Conservation (phyloP, 345 rosid genomes). For the Eucalyptus tenuipes region DNA sequence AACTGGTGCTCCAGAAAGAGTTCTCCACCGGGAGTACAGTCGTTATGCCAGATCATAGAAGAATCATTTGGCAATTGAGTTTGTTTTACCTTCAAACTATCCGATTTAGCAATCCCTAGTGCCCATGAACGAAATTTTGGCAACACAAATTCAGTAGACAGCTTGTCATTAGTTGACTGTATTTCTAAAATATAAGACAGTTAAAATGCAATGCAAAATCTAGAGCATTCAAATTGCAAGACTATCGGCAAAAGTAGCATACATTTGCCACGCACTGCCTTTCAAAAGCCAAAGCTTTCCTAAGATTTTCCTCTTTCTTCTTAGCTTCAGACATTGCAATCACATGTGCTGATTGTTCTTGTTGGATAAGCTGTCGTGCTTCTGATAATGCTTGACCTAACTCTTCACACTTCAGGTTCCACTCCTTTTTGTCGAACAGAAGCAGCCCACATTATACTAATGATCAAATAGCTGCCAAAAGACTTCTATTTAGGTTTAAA, state of each 20-base stretch:
- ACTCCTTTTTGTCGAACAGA: slow-evolving; percentile 67
- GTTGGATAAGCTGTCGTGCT: slow-evolving; percentile 9
- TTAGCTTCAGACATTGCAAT: slow-evolving; percentile 58
- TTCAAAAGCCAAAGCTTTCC: slow-evolving; percentile 36
- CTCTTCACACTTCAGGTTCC: slow-evolving; percentile 33
- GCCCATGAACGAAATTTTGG: not conserved
- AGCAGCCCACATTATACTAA: slow-evolving; percentile 77
- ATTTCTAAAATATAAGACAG: no score
- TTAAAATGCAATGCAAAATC: not conserved
- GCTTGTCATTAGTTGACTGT: not conserved
- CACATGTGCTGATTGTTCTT: slow-evolving; percentile 44
- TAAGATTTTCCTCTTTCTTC: slow-evolving; percentile 5
- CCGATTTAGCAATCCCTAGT: not conserved
- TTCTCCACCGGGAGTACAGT: not conserved
- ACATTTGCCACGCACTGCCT: slow-evolving; percentile 59
- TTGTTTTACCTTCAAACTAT: not conserved
- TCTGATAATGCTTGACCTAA: slow-evolving; percentile 29
- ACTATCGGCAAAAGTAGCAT: not conserved
- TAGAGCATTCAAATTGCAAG: not conserved
- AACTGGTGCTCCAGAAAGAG: not conserved
- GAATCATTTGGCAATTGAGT: not conserved
- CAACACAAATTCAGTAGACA: not conserved
- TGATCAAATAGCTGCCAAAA: slow-evolving; percentile 50
- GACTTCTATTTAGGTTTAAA: not conserved
- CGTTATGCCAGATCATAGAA: not conserved